Percentiles rank a stretch among this genome's conserved stretches.
phyloP scores from a whole-genome alignment of 306 rosid species.

The Nissolia schottii region DNA sequence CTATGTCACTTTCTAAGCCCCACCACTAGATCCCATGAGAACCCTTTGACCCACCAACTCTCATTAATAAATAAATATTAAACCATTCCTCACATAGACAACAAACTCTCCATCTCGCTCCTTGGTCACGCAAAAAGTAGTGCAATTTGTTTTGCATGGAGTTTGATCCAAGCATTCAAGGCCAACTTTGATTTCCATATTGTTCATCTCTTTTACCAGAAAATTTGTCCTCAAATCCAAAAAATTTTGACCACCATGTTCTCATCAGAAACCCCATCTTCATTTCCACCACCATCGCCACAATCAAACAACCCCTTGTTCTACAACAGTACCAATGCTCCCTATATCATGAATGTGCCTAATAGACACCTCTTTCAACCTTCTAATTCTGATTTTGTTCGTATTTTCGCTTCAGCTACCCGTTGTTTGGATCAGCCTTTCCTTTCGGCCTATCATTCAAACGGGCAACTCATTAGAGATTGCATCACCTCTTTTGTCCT shows the following conservation, averaged over 20 bases:
- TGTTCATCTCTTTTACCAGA: too few species aligned
- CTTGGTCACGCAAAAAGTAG: not conserved
- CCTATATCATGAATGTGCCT: not conserved
- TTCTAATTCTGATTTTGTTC: too few species aligned
- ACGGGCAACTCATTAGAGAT: not conserved
- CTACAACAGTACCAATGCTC: too few species aligned
- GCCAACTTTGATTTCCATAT: too few species aligned
- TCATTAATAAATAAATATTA: not conserved
- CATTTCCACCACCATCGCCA: too few species aligned
- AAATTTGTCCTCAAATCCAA: too few species aligned
- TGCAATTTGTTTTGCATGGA: constrained; percentile 44
- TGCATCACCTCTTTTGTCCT: not conserved
- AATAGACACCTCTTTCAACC: too few species aligned
- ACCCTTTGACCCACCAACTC: not conserved
- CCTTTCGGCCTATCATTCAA: not conserved
- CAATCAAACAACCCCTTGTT: too few species aligned
- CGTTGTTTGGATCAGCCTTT: not conserved
- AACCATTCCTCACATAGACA: not conserved
- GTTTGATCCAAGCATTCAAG: not conserved
- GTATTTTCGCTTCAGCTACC: too few species aligned
- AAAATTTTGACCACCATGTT: too few species aligned
- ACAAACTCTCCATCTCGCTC: not conserved
- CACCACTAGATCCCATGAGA: not conserved
- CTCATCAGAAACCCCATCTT: too few species aligned
- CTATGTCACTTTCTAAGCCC: not conserved